These are phyloP conservation scores for Sergeia podlipaevii DNA, from an alignment of 208 protist species.

Conservation along the genomic window DNA sequence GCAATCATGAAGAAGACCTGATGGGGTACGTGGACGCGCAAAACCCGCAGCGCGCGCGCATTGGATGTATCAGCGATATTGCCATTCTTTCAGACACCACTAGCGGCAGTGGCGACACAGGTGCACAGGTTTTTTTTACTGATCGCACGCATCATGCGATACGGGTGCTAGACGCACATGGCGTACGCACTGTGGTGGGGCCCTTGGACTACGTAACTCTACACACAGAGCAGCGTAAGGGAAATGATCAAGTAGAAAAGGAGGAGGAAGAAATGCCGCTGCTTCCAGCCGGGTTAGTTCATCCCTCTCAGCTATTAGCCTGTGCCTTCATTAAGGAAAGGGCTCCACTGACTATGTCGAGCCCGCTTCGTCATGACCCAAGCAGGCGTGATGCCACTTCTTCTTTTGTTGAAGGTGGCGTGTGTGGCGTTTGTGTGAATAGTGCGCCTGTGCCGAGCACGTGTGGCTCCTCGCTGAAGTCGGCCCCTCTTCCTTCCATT, in stretches of 20 bases:
- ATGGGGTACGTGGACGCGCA: slow-evolving; percentile 34
- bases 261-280: background rate
- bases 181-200: slow-evolving; percentile 46
- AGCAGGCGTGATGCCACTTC: no score
- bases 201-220: slow-evolving; percentile 27
- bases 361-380: no score
- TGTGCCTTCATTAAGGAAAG: slow-evolving; percentile 29
- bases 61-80: slow-evolving; percentile 44
- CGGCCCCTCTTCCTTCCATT: no score
- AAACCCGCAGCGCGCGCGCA: slow-evolving; percentile 18
- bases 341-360: no score
- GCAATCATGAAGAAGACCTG: background rate
- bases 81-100: slow-evolving; percentile 36
- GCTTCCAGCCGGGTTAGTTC: slow-evolving; percentile 14
- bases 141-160: slow-evolving; percentile 44
- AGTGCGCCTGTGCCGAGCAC: no score
- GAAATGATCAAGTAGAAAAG: background rate
- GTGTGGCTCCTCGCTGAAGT: no score
- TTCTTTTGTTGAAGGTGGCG: no score
- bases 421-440: no score
- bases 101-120: slow-evolving; percentile 16
- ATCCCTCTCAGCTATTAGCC: slow-evolving; percentile 14
- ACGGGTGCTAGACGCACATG: slow-evolving; percentile 34
- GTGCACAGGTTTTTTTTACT: slow-evolving; percentile 33
- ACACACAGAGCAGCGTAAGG: background rate